Evolutionary conservation across 164 flowering plant genomes (phyloP), one percentile per base, ranked within the genome.

Genomic region (Chloranthus sessilifolius): DNA sequence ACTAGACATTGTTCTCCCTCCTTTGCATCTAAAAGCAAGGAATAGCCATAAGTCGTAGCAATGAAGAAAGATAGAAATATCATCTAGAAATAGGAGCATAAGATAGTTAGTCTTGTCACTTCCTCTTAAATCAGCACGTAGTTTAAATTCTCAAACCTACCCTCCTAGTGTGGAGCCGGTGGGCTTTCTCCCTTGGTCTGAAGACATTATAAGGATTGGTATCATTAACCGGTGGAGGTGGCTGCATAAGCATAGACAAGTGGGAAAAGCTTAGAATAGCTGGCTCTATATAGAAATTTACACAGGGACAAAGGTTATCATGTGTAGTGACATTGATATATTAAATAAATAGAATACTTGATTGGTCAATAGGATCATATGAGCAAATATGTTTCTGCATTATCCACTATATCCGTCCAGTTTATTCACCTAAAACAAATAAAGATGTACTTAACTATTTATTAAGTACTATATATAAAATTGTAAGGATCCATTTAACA

Each of bases 181-280:
- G 97, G 38, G 91, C 92, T 73, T 89, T 94, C 77, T 94, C 99
- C 62, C 99, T 86, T 50, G 97, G 99, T 56, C 99, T 74, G 69
- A 94, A 94, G 15, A 94, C 99, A 80, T 94, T 94, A 74, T 79
- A 94, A 1, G 99, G 99, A 52, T 94, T 94, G 59, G 95, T 89
- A 59, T 94, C 99, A 76, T 81, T 89, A 54, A 85, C 85, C 42
- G 99, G 96, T 48, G 99, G 99, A 50, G 99, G 97, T 29, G 99
- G 99, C 97, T 94, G 84, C 58, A 67, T 15, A 39, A 48, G 39
- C 17, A 39, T 14, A 34, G 14, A 49, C n/a, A 47, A 1, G 17
- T 15, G 36, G 20, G 31, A 36, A 21, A 23, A 15, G 4, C 23
- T 50, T 19, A 50, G 43, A 28, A 28, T 8, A 47, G n/a, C n/a